Evolutionary conservation across 805 yeast species (phyloP), one percentile per base, ranked within the genome.

Genomic region (Wickerhamomyces alni): DNA sequence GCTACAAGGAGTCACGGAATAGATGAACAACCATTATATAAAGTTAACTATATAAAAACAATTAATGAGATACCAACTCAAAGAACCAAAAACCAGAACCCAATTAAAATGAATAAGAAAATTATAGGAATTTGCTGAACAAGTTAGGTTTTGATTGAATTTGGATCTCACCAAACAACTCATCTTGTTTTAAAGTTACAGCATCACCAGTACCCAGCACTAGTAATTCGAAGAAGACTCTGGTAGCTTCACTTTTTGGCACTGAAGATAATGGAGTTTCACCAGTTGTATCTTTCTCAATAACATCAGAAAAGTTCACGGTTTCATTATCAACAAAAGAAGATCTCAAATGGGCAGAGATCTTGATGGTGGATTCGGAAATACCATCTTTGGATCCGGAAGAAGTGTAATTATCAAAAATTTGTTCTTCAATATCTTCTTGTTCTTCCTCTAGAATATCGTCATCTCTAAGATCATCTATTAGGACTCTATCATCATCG

Each of bases 191-290:
- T 31, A 87, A 59, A 13, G 66, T 64, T 34, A 88, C 64, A 39
- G 91, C 80, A 49, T 82, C 88, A 33, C 77, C 69, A 6, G 93
- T 81, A 2, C 94, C 94, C 41, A 88, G 67, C 4, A 87, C 91
- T 49, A 88, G 67, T 56, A 88, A 58, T 57, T 88, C 95, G 52
- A 87, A 88, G 61, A 88, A 88, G 39, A 85, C 70, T 51, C 77
- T 72, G 3, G 87, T 77, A 17, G 87, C 86, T 50, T 81, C 80
- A 47, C 69, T 65, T 52, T 72, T 71, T 42, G 66, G 66, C 44
- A 66, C 63, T 2, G 37, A 42, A 2, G 73, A 61, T 26, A 69
- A 49, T 17, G 70, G 63, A 10, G 36, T 36, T 4, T 35, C 50
- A 2, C 39, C 12, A 8, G 35, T 39, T 1, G 45, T 35, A 30